These are phyloP conservation scores for Solanum medicagineum DNA, from an alignment of 257 asterid genomes.

Conservation along the genomic window DNA sequence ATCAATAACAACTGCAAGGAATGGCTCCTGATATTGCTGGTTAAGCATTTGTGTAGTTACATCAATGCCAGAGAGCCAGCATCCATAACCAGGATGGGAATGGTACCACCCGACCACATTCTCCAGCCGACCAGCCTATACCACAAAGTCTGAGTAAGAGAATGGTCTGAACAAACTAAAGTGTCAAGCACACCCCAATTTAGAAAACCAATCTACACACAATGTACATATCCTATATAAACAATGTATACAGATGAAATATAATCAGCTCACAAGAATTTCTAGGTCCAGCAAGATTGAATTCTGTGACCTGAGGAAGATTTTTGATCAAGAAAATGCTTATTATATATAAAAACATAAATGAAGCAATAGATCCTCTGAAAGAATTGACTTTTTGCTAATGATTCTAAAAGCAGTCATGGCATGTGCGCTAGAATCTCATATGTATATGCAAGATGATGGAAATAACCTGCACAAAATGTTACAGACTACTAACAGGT, in stretches of 20 bases:
- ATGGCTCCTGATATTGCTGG: conserved; percentile 94
- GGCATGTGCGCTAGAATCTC: not conserved
- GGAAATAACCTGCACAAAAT: not conserved
- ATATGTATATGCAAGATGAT: not conserved
- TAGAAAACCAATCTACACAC: not conserved
- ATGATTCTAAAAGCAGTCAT: not conserved
- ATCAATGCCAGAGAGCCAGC: conserved; percentile 99
- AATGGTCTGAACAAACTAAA: not conserved
- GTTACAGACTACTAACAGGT: not conserved
- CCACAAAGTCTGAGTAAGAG: not conserved
- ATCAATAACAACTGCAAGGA: conserved; percentile 95
- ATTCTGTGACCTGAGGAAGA: not conserved
- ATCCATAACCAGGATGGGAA: conserved; percentile 99
- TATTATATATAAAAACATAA: not conserved
- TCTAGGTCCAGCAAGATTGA: not conserved
- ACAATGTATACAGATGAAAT: not conserved
- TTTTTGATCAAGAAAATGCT: not conserved
- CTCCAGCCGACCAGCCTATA: conserved; percentile 88
- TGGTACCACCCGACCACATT: conserved; percentile 99
- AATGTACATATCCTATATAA: not conserved
- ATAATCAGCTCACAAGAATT: not conserved
- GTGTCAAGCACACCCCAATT: not conserved
- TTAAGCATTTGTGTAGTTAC: conserved; percentile 96
- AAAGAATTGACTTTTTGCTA: not conserved
- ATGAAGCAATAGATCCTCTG: not conserved